phyloP scores from a whole-genome alignment of 208 protist genomes.

The Phytomonas serpens region DNA sequence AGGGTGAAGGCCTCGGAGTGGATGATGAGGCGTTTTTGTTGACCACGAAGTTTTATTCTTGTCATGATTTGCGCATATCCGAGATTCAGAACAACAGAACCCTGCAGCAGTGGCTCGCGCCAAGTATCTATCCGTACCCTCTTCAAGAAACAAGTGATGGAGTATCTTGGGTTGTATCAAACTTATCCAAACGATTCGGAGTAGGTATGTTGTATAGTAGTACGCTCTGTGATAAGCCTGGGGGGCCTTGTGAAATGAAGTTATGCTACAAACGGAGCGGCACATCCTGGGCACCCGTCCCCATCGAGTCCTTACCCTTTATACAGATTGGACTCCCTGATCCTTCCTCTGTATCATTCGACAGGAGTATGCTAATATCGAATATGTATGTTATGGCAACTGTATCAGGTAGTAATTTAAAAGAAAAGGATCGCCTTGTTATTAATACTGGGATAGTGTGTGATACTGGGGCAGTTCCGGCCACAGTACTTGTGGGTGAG shows the following conservation, averaged over 20 bases:
- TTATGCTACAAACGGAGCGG: constrained; percentile 74
- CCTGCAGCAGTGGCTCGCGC: constrained; percentile 46
- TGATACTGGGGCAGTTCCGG: constrained; percentile 20
- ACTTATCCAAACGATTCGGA: constrained; percentile 50
- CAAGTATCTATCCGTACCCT: constrained; percentile 49
- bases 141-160: constrained; percentile 34
- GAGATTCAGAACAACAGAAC: constrained; percentile 41
- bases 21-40: constrained; percentile 66
- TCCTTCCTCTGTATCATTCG: constrained; percentile 53
- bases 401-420: constrained; percentile 46
- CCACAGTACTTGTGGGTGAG: constrained; percentile 13
- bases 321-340: constrained; percentile 56
- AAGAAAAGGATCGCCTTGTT: constrained; percentile 28
- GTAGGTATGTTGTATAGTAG: constrained; percentile 43
- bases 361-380: constrained; percentile 47
- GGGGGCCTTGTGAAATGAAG: constrained; percentile 48
- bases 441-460: constrained; percentile 33
- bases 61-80: constrained; percentile 74
- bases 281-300: constrained; percentile 70
- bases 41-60: constrained; percentile 54
- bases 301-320: constrained; percentile 18
- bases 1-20: constrained; percentile 39
- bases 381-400: constrained; percentile 80
- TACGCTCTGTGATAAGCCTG: constrained; percentile 40
- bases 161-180: constrained; percentile 61